Evolutionary conservation across 2,329 filamentous ascomycete species (phyloP).

Genomic region (Aspergillus uvarum): DNA sequence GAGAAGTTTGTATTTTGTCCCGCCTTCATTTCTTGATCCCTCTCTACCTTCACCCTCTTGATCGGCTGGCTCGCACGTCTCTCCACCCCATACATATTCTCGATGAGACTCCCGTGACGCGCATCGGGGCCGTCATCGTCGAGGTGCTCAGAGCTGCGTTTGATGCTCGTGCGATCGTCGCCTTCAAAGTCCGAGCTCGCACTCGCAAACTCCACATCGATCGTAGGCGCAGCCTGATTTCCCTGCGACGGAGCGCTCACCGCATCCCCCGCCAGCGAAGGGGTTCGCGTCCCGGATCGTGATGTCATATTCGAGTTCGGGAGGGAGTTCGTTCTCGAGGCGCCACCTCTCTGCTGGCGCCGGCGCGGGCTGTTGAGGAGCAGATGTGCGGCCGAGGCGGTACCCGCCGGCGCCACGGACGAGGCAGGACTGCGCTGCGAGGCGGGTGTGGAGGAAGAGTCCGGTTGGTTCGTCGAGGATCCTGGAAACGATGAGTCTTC

Average conservation of each 20-base stretch:
- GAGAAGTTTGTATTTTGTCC: constrained; percentile 43
- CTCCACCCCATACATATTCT: constrained; percentile 73
- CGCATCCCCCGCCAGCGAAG: constrained; percentile 14
- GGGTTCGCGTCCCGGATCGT: constrained; percentile 12
- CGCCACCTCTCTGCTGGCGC: constrained; percentile 7
- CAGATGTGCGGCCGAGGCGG: constrained; percentile 23
- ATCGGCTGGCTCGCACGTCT: constrained; percentile 61
- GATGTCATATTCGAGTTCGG: constrained; percentile 16
- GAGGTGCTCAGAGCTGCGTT: constrained; percentile 32
- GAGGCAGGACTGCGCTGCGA: constrained; percentile 15
- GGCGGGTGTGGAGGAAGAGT: constrained; percentile 5
- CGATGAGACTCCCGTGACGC: constrained; percentile 56
- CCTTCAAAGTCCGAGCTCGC: constrained; percentile 21
- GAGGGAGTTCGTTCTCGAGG: background rate
- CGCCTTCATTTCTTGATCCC: constrained; percentile 46
- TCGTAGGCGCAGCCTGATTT: constrained; percentile 15
- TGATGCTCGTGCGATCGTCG: constrained; percentile 26
- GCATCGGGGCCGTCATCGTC: constrained; percentile 28
- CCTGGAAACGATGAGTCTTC: constrained; percentile 27
- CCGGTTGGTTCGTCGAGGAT: constrained; percentile 20
- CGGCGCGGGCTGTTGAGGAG: constrained; percentile 21
- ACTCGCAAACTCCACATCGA: constrained; percentile 34
- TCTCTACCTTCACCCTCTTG: constrained; percentile 63
- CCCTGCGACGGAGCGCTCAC: constrained; percentile 13
- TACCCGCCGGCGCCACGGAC: constrained; percentile 27